Percentiles rank a stretch among this genome's conserved stretches.
Conservation (phyloP, 331 rosid genomes). For the Erythrophleum ivorense region DNA sequence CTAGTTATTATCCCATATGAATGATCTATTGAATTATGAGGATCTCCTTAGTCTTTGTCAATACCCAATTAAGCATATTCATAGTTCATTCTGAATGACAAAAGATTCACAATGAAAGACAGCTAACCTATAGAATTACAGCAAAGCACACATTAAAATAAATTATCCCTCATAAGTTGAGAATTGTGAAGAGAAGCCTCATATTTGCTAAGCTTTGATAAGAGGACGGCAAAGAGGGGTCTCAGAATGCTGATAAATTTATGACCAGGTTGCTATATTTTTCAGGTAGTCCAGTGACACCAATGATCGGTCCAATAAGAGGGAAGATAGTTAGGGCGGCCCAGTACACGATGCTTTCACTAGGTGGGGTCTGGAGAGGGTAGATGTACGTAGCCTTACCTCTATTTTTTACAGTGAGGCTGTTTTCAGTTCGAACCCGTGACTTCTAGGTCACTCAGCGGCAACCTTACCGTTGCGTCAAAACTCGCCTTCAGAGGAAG, state of each 20-base stretch:
- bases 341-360: too few species aligned
- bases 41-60: background rate
- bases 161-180: too few species aligned
- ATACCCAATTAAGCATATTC: background rate
- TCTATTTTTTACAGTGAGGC: too few species aligned
- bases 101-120: background rate
- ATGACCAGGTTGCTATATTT: background rate
- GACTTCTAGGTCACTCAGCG: too few species aligned
- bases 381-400: too few species aligned
- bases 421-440: too few species aligned
- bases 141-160: background rate
- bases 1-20: background rate
- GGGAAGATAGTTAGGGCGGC: background rate
- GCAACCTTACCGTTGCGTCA: too few species aligned
- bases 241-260: background rate
- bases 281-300: background rate
- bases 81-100: background rate
- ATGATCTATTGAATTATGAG: background rate
- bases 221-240: background rate
- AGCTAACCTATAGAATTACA: background rate
- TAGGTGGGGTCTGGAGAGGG: too few species aligned
- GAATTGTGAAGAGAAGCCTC: constrained; percentile 1
- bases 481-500: too few species aligned
- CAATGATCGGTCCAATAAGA: background rate
- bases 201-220: background rate